Base-by-base conservation (phyloP, 116 monocot species). In the Phalaenopsis hybrid region DNA sequence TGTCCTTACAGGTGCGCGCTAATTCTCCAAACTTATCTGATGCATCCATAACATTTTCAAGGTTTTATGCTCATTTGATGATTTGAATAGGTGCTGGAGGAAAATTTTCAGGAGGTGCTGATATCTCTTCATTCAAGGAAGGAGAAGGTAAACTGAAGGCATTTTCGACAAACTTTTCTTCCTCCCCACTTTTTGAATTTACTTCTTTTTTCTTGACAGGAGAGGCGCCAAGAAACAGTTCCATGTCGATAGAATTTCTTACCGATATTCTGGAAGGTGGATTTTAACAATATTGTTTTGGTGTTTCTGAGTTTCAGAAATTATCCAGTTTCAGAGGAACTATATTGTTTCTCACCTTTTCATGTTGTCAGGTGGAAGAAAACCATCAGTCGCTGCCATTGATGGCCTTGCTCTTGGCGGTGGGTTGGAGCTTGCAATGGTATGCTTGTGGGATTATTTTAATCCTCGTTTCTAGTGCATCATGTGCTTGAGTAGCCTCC, bases 41-140 rank as follows among this genome's bases (percentile, higher is more conserved):
- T 46, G 65, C 18, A 65, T 44, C 4, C 4, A 79, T 70, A 23
- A 51, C 61, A 11, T 63, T 70, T n/a, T 67, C 78, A 18, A 72
- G 51, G 50, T 6, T 59, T 52, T 79, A 67, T 74, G 31, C 8
- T 79, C 17, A 70, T 81, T 41, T 41, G 41, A 41, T 41, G 41
- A 41, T 41, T 41, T 81, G 65, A 44, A 37, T 82, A 91, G 91
- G 91, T 67, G 84, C 86, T 55, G 45, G 61, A 69, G 86, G 91
- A 49, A 91, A 86, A 45, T 88, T 91, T 81, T 91, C 91, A 20
- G 91, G 91, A 70, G 91, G 91, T 57, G 88, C 88, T 86, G 91
- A 88, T 86, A 88, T 91, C 44, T 82, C 50, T 84, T 78, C 86
- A 58, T 86, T 91, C 79, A 84, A 86, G n/a, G 85, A 84, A 46